Percentiles rank a stretch among this genome's conserved stretches.
phyloP scores from a whole-genome alignment of 1,139 yeast species.

The Blastobotrys elegans region DNA sequence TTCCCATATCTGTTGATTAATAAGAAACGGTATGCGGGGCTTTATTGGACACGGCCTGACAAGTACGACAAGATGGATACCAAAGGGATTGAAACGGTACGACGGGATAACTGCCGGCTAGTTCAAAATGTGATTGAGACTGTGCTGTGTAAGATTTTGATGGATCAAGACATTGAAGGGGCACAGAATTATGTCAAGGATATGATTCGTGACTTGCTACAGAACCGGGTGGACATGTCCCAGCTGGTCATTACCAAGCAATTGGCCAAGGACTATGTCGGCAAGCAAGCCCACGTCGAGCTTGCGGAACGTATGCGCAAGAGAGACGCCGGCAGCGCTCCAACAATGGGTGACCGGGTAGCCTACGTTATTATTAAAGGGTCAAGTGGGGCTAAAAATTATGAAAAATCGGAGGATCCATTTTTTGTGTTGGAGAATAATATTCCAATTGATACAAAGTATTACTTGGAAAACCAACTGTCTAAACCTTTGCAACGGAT shows the following conservation, averaged over 20 bases:
- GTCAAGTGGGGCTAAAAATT: constrained; percentile 78
- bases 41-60: constrained; percentile 89
- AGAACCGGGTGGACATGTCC: constrained; percentile 87
- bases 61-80: constrained; percentile 97
- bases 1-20: constrained; percentile 91
- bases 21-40: constrained; percentile 95
- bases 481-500: constrained; percentile 91
- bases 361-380: constrained; percentile 90
- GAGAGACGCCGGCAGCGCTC: constrained; percentile 97
- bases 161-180: constrained; percentile 82
- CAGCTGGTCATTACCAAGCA: constrained; percentile 94
- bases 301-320: constrained; percentile 93
- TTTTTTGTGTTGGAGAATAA: constrained; percentile 86
- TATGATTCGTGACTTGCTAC: constrained; percentile 84
- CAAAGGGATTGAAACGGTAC: constrained; percentile 95
- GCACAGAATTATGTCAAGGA: constrained; percentile 83
- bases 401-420: constrained; percentile 97
- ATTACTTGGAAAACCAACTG: constrained; percentile 88
- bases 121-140: constrained; percentile 94
- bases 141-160: constrained; percentile 77
- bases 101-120: constrained; percentile 93
- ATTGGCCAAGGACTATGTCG: constrained; percentile 84
- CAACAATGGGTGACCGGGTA: constrained; percentile 95
- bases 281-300: constrained; percentile 96
- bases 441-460: constrained; percentile 89